Evolutionary conservation across 352 stramenopile genomes (phyloP).

Genomic region (Phytopythium sindhum): DNA sequence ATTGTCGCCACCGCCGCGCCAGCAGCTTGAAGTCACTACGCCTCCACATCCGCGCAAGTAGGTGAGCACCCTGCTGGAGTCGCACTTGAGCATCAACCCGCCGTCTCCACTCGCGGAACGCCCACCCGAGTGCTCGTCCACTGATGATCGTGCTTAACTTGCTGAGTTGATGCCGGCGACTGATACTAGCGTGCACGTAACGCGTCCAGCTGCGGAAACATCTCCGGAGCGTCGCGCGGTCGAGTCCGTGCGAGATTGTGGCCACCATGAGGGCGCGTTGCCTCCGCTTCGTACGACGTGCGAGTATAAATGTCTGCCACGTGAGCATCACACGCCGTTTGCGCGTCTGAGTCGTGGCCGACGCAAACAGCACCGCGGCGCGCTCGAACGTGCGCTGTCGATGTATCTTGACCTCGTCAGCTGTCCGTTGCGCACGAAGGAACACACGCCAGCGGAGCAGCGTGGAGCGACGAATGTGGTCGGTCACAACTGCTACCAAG

Average conservation of each 20-base stretch:
- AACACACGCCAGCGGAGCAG: background rate
- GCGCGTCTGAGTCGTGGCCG: background rate
- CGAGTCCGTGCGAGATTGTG: background rate
- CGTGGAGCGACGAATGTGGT: background rate
- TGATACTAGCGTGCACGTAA: background rate
- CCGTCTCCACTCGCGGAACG: background rate
- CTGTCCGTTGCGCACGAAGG: background rate
- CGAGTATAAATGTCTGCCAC: background rate
- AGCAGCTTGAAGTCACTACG: background rate
- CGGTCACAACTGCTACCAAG: background rate
- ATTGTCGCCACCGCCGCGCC: background rate
- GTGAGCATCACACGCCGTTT: conserved; percentile 5
- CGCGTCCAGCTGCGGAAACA: conserved; percentile 5
- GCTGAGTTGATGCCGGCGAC: background rate
- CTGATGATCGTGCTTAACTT: background rate
- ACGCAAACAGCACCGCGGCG: conserved; percentile 2
- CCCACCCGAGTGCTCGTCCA: background rate
- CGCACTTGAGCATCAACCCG: background rate
- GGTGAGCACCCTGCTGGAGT: background rate
- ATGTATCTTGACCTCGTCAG: background rate
- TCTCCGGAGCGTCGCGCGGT: background rate
- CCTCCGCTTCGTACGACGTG: background rate
- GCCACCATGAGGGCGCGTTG: background rate
- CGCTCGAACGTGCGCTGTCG: conserved; percentile 4
- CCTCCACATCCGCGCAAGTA: background rate